Evolutionary conservation across 1,284 basidiomycete genomes (phyloP).

Genomic region (Rhodotorula sp.): DNA sequence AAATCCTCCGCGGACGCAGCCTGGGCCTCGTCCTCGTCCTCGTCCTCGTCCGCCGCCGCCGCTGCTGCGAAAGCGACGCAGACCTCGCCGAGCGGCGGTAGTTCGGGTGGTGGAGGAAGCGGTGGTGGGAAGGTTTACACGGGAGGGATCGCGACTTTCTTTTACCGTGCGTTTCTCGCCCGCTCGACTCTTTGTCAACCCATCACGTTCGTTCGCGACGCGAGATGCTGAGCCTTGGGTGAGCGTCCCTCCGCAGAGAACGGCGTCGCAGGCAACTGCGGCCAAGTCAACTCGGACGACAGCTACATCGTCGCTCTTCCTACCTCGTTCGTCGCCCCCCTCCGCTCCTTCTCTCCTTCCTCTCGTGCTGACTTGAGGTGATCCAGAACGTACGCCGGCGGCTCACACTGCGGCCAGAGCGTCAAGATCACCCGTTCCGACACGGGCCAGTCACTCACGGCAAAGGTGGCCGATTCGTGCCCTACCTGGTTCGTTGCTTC

Average conservation of each 20-base stretch:
- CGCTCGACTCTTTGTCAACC: no score
- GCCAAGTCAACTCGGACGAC: conserved; percentile 26
- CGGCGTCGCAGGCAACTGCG: conserved; percentile 23
- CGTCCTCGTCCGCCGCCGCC: conserved; percentile 12
- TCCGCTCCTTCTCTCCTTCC: not conserved
- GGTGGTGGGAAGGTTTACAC: conserved; percentile 4
- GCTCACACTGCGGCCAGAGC: conserved; percentile 21
- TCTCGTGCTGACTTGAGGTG: not conserved
- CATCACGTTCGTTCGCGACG: no score
- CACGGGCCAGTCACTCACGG: conserved; percentile 20
- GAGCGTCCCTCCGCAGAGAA: no score
- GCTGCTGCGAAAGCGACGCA: conserved; percentile 10
- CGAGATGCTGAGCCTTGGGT: no score
- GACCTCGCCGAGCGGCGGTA: not conserved
- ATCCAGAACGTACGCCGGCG: conserved; percentile 23
- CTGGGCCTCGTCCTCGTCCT: conserved; percentile 5
- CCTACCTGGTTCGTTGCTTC: conserved; percentile 22
- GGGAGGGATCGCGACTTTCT: conserved; percentile 3
- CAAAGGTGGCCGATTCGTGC: conserved; percentile 23
- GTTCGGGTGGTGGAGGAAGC: not conserved
- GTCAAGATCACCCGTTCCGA: conserved; percentile 14
- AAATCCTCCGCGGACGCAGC: conserved; percentile 25
- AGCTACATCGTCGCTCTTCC: conserved; percentile 15
- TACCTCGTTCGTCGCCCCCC: not conserved
- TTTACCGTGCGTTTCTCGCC: no score